Conservation (phyloP, 441 rosid genomes). For the Eruca vesicaria region DNA sequence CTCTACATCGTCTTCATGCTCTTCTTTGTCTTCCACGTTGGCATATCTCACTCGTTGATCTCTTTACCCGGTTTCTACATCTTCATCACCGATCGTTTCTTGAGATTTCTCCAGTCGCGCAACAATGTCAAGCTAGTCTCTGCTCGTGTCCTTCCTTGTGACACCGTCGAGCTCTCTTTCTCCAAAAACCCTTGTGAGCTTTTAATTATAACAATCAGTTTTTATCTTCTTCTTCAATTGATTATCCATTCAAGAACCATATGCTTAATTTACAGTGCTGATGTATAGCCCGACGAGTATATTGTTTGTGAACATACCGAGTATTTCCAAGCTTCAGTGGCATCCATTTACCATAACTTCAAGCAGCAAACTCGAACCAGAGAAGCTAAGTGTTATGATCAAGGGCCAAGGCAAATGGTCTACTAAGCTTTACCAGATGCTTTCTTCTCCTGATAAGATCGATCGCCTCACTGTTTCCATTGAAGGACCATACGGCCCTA, state of each 20-base stretch:
- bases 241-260: background rate
- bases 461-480: constrained; percentile 42
- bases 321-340: constrained; percentile 60
- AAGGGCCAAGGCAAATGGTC: constrained; percentile 56
- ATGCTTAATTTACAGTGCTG: constrained; percentile 33
- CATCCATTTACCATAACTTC: constrained; percentile 59
- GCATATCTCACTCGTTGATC: constrained; percentile 41
- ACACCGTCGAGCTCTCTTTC: constrained; percentile 46
- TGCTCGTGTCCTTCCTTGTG: constrained; percentile 48
- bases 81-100: constrained; percentile 47
- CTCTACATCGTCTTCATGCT: constrained; percentile 46
- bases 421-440: constrained; percentile 38
- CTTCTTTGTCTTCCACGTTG: constrained; percentile 55
- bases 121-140: constrained; percentile 39
- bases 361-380: constrained; percentile 50
- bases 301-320: constrained; percentile 48
- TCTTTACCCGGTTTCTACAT: constrained; percentile 54
- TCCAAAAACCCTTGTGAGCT: constrained; percentile 41
- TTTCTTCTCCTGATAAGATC: constrained; percentile 36
- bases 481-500: constrained; percentile 65
- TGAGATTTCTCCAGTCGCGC: constrained; percentile 51
- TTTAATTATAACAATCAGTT: background rate
- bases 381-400: constrained; percentile 45
- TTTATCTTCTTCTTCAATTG: background rate
- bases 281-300: constrained; percentile 44